These are phyloP conservation scores for Diospyros lotus DNA, from an alignment of 148 eudicot species.

Conservation along the genomic window DNA sequence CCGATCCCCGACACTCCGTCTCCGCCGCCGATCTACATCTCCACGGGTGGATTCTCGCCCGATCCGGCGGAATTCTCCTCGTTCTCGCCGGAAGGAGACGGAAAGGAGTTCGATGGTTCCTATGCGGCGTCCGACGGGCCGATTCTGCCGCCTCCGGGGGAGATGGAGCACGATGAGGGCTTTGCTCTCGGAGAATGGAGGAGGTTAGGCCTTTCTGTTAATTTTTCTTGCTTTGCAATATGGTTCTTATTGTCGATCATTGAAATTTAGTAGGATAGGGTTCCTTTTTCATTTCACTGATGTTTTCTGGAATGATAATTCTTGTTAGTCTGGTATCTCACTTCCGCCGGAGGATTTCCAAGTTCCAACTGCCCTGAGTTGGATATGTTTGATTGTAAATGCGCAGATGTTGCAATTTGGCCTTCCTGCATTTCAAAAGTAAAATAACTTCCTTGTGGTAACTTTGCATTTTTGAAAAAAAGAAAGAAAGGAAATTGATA, in stretches of 20 bases:
- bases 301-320: no score
- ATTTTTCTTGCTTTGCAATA: neutral
- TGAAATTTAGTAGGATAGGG: neutral
- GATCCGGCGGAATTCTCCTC: conserved; percentile 11
- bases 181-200: conserved; percentile 48
- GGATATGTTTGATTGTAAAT: no score
- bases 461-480: no score
- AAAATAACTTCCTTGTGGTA: no score
- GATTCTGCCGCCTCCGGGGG: conserved; percentile 26
- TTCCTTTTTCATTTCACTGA: no score
- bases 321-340: no score
- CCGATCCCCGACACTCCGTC: neutral
- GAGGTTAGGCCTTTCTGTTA: conserved; percentile 23
- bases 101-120: conserved; percentile 14
- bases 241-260: neutral
- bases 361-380: no score
- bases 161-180: conserved; percentile 34
- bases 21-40: neutral
- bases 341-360: no score
- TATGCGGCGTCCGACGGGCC: conserved; percentile 20
- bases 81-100: conserved; percentile 21
- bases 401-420: no score
- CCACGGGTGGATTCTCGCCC: neutral
- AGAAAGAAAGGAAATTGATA: no score
- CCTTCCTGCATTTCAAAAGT: no score